These are phyloP conservation scores for Calonectria hongkongensis DNA, from an alignment of 2,329 filamentous ascomycete genomes.

Conservation along the genomic window DNA sequence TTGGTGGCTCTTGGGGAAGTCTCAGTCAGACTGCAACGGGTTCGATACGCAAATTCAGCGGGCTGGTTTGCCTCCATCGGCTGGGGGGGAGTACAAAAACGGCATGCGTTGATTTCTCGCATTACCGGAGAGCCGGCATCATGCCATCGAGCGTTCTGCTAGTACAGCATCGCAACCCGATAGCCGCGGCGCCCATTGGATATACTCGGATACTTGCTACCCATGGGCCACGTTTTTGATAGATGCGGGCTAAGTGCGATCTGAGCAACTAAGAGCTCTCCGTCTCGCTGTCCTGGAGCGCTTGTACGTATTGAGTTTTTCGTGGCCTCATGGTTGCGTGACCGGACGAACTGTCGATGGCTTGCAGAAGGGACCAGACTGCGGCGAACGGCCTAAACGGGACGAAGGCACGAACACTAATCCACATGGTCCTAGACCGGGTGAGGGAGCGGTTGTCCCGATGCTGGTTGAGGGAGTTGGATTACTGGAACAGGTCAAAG, in stretches of 20 bases:
- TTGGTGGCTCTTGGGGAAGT: background rate
- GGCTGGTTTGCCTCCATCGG: background rate
- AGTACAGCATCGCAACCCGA: background rate
- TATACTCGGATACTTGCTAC: constrained; percentile 4
- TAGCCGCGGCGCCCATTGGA: background rate
- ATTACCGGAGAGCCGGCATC: background rate
- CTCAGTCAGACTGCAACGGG: background rate
- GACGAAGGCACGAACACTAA: background rate
- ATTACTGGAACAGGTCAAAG: constrained; percentile 15
- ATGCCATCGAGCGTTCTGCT: no score
- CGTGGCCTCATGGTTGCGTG: background rate
- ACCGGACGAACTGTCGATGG: constrained; percentile 22
- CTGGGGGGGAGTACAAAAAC: background rate
- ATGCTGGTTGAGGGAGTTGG: background rate
- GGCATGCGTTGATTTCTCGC: background rate
- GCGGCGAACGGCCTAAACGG: constrained; percentile 1
- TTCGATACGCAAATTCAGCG: background rate
- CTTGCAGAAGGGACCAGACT: constrained; percentile 1
- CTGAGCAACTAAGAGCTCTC: background rate
- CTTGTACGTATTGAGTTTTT: constrained; percentile 11
- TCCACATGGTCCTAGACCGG: background rate
- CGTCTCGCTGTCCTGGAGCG: background rate
- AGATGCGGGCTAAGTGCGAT: constrained; percentile 15
- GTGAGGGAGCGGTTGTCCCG: background rate
- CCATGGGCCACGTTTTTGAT: constrained; percentile 23